Evolutionary conservation across 805 yeast genomes (phyloP).

Genomic region (Kazachstania kunashirensis): DNA sequence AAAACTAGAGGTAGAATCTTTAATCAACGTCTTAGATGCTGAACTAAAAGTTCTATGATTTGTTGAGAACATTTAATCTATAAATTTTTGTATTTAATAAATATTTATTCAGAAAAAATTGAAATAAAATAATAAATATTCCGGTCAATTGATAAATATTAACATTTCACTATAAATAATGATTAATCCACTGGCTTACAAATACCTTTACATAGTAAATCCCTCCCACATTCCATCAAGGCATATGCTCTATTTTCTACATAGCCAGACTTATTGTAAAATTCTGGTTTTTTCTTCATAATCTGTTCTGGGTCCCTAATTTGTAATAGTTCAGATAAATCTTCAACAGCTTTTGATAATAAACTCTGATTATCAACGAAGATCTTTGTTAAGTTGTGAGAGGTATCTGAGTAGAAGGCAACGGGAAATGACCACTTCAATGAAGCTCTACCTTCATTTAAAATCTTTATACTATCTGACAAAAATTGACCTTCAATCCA

Average conservation of each 20-base stretch:
- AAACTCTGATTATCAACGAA: conserved; percentile 65
- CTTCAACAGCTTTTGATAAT: conserved; percentile 58
- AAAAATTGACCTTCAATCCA: conserved; percentile 87
- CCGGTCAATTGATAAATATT: too few relatives aligned
- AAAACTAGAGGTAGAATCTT: conserved; percentile 78
- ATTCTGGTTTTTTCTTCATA: conserved; percentile 30
- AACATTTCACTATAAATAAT: not conserved
- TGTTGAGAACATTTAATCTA: too few relatives aligned
- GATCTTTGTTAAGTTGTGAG: conserved; percentile 45
- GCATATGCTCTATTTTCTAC: conserved; percentile 32
- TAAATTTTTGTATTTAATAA: not conserved
- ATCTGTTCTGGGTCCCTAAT: conserved; percentile 31
- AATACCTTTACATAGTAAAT: conserved; percentile 26
- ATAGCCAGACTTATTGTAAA: conserved; percentile 30
- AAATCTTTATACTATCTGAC: conserved; percentile 55
- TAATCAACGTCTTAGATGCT: conserved; percentile 57
- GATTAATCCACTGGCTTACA: conserved; percentile 13
- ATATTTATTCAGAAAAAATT: not conserved
- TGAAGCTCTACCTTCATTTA: conserved; percentile 61
- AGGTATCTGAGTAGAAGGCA: conserved; percentile 51
- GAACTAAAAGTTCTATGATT: conserved; percentile 44
- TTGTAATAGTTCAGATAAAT: conserved; percentile 49
- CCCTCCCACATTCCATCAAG: conserved; percentile 31
- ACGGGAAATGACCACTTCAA: conserved; percentile 88
- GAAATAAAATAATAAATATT: too few relatives aligned